These are phyloP conservation scores for Cyanidium caldarium DNA, from an alignment of 23 red algal genomes.

Conservation along the genomic window DNA sequence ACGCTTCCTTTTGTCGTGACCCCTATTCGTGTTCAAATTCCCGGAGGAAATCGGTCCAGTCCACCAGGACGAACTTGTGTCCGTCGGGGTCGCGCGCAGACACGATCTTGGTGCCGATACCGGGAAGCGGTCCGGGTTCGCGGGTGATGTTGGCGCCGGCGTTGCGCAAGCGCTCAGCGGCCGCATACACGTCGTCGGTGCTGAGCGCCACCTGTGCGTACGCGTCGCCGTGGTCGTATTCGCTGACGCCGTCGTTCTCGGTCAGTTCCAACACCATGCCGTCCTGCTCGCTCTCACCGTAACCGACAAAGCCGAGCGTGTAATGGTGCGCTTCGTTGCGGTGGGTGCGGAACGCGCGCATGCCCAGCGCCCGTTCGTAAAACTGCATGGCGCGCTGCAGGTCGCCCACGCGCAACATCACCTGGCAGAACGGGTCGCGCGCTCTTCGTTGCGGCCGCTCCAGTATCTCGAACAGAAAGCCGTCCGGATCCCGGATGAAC, in stretches of 20 bases:
- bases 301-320: slow-evolving; percentile 48
- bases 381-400: slow-evolving; percentile 24
- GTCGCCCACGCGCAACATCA: slow-evolving; percentile 39
- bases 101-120: slow-evolving; percentile 58
- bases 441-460: slow-evolving; percentile 14
- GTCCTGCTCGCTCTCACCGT: slow-evolving; percentile 33
- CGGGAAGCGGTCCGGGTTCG: slow-evolving; percentile 45
- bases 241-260: slow-evolving; percentile 37
- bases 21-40: too few species aligned
- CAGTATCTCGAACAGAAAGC: slow-evolving; percentile 44
- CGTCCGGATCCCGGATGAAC: slow-evolving; percentile 33
- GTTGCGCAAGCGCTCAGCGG: slow-evolving; percentile 32
- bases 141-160: slow-evolving; percentile 27
- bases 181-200: slow-evolving; percentile 41
- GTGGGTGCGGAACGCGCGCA: slow-evolving; percentile 22
- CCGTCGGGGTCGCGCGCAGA: slow-evolving; percentile 45
- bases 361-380: slow-evolving; percentile 34
- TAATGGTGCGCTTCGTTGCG: slow-evolving; percentile 25
- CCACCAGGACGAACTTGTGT: slow-evolving; percentile 59
- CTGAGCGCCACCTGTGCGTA: slow-evolving; percentile 63
- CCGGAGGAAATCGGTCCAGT: slow-evolving; percentile 40
- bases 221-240: slow-evolving; percentile 28
- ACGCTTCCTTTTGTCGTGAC: too few species aligned
- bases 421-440: slow-evolving; percentile 41
- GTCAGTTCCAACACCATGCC: slow-evolving; percentile 33